Base-by-base conservation (phyloP, 768 basidiomycete genomes). In the Rhizopogon vulgaris region DNA sequence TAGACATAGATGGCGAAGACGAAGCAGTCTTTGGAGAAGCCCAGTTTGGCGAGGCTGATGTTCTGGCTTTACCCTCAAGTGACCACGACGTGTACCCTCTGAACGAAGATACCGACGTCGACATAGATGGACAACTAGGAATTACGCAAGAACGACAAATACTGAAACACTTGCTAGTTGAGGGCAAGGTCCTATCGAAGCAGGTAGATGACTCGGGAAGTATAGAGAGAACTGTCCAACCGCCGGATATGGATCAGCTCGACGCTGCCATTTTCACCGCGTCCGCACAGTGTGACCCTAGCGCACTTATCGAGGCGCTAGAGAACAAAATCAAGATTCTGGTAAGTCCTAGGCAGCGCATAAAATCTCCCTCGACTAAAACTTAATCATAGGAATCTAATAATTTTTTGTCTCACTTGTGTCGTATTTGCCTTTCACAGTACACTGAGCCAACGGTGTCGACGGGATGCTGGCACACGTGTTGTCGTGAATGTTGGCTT, bases 381-480 rank as follows among this genome's bases (percentile, higher is more conserved):
- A 34, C 14, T 32, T 17, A 1, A 32, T 48, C 2, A 28, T 34
- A 48, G 43, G 43, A 51, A 45, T 47, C 42, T 34, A 34, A 34
- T 28, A 18, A 22, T 22, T 51, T 38, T 17, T 9, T 25, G 17
- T 52, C 83, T 79, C 77, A 80, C 70, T 72, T 82, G 2, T 92
- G 89, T 66, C 84, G 90, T 17, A 87, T 92, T 50, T 92, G 89
- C 60, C 68, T 92, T 14, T 89, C 90, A 43, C 76, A 84, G 2
- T 90, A 90, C 59, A 76, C 70, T 0, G 90, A 91, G 55, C 85
- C 89, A 0, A 89, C 88, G 0, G 79, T 83, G 8, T 89, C 87
- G 12, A 89, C 87, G 0, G 88, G 88, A 6, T 92, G 89, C 64
- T 92, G 90, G 90, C 89, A 92, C 62, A 87, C 87, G 0, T 90